Base-by-base conservation (phyloP, 495 filamentous ascomycete species). In the Letharia lupina region DNA sequence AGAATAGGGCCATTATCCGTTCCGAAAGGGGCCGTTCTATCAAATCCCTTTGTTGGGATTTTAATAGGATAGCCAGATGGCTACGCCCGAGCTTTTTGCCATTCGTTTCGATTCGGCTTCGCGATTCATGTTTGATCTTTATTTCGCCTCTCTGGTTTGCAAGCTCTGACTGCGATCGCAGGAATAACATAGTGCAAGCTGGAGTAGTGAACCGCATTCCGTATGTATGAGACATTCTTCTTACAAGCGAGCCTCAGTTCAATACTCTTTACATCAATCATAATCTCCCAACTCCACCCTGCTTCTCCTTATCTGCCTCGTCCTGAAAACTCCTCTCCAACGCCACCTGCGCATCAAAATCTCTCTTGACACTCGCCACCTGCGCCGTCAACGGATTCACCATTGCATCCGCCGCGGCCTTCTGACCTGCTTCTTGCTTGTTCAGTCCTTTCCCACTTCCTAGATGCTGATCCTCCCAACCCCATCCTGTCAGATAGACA, bases 401-500 rank as follows among this genome's bases (percentile, higher is more conserved):
- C 71, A 95, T 68, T 2, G 89, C 90, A 68, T 82, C 76, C 56
- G 75, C 73, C 39, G 91, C 91, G 39, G 91, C 91, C 65, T 80
- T 82, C 60, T 84, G 79, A 4, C 89, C 89, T 13, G 91, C 91
- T 60, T 88, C 87, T 62, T 82, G 84, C 74, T 93, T 94, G 61
- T 82, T 88, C 54, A 80, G 72, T 9, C 86, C 91, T 37, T 79
- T 80, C 20, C 90, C 91, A 44, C 78, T 81, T 0, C 89, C 91
- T 11, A 96, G 73, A 71, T 82, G 77, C 70, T 82, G 76, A 48
- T 84, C 79, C 28, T 77, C 76, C 78, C 87, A 88, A 20, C 90
- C 89, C 80, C 86, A 90, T 2, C 91, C 91, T 10, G 83, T 83
- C 28, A 91, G 75, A 73, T 86, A 91, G 1, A 87, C 84, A 0